Percentiles rank a stretch among this genome's conserved stretches.
These are phyloP conservation scores for Arabidopsis arenosa DNA, from an alignment of 345 rosid genomes.

Conservation along the genomic window DNA sequence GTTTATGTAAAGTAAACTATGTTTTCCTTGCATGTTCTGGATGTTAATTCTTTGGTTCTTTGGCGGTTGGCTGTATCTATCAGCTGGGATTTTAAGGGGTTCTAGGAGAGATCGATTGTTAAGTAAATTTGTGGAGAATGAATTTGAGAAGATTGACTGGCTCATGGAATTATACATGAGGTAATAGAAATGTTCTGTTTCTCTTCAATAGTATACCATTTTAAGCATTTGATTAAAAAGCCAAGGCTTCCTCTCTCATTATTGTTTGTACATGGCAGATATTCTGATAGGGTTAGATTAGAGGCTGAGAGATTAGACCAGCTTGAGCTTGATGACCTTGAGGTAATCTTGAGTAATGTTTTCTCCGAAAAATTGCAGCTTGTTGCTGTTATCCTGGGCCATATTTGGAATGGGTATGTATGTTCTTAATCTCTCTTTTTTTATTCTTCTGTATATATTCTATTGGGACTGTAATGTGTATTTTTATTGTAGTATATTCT, in stretches of 20 bases:
- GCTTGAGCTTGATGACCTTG: conserved; percentile 86
- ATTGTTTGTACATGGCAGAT: conserved; percentile 52
- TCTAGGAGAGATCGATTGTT: conserved; percentile 89
- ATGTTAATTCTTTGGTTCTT: conserved; percentile 25
- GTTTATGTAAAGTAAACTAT: conserved; percentile 4
- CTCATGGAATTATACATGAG: conserved; percentile 91
- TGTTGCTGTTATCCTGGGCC: conserved; percentile 83
- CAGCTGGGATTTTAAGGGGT: conserved; percentile 93
- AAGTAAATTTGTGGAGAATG: conserved; percentile 91
- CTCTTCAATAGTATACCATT: background rate
- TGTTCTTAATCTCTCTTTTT: too few relatives aligned
- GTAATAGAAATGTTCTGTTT: conserved; percentile 42
- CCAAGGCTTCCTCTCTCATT: background rate
- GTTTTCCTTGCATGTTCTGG: background rate
- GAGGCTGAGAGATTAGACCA: conserved; percentile 73
- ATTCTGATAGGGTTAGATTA: conserved; percentile 77
- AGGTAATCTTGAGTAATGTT: conserved; percentile 53
- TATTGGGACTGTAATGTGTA: too few relatives aligned
- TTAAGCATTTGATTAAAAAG: background rate
- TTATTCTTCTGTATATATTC: too few relatives aligned
- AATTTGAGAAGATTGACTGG: conserved; percentile 95
- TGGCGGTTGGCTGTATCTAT: conserved; percentile 26
- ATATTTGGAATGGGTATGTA: conserved; percentile 57
- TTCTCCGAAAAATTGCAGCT: conserved; percentile 59
- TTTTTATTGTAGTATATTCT: too few relatives aligned